Base-by-base conservation (phyloP, 2,329 filamentous ascomycete genomes). In the Phialocephala sp. region DNA sequence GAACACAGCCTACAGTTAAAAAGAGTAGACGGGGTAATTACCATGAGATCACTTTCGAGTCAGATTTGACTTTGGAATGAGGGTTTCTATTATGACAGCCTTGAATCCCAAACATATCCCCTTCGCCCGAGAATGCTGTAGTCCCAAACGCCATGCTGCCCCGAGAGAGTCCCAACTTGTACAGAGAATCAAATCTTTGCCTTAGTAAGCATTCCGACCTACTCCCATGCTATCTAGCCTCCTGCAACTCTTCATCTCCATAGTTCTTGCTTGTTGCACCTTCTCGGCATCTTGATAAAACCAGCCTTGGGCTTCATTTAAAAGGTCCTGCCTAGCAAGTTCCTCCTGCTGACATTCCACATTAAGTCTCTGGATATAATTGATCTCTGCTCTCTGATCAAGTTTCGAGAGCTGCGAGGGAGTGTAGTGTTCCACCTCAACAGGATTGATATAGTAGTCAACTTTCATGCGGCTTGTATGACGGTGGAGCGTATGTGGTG, bases 361-460 rank as follows among this genome's bases (percentile, higher is more conserved):
- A 58, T 85, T 86, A 60, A 97, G 79, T 41, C 84, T 83, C 59
- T 87, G 84, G 47, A 97, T 82, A 69, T 91, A 92, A 45, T 87
- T 86, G 3, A 85, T 79, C 77, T 98, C 94, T 56, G 93, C 95
- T 63, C 83, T 84, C 70, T 87, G 84, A 77, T 98, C 95, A 37
- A 99, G 81, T 72, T 90, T 85, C 57, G 82, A 81, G 75, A 97
- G 86, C 76, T 95, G 91, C 63, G 86, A 83, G 12, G 85, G 78
- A 63, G 84, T 89, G 77, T 88, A 94, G 41, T 89, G 87, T 35
- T 86, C 84, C 36, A 97, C 85, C 35, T 97, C 94, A 4, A 78
- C 77, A 0, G 93, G 93, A 76, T 97, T 89, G 67, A 98, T 85
- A 75, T 86, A 99, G 81, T 98, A 99, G 67, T 92, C 86, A 60